These are phyloP conservation scores for Arachis monticola DNA, from an alignment of 331 rosid genomes.

Conservation along the genomic window DNA sequence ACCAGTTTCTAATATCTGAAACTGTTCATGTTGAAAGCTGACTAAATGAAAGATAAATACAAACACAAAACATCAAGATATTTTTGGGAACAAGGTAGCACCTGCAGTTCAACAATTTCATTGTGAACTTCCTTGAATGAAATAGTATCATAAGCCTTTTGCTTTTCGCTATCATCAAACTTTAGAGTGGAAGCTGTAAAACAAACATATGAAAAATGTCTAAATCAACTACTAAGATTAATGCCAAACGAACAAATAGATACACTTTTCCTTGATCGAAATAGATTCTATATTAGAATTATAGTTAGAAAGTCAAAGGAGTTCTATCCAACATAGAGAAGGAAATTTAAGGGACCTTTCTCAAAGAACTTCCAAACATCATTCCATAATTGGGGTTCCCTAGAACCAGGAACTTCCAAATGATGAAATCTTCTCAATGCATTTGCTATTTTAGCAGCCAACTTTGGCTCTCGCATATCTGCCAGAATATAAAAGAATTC, in stretches of 20 bases:
- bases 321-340: neutral
- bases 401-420: constrained; percentile 81
- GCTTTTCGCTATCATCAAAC: constrained; percentile 73
- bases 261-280: too few relatives aligned
- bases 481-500: constrained; percentile 21
- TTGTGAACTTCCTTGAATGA: constrained; percentile 66
- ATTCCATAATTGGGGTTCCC: constrained; percentile 88
- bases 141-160: constrained; percentile 57
- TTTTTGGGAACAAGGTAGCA: constrained; percentile 30
- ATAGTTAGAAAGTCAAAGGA: too few relatives aligned
- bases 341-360: constrained; percentile 56
- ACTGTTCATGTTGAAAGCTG: too few relatives aligned
- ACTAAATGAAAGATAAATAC: too few relatives aligned
- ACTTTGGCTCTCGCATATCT: constrained; percentile 82
- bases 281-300: too few relatives aligned
- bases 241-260: too few relatives aligned
- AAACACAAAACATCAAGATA: neutral
- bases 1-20: too few relatives aligned
- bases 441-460: constrained; percentile 80
- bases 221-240: neutral
- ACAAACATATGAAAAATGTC: constrained; percentile 22
- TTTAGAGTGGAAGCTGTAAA: constrained; percentile 70
- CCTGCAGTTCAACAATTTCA: constrained; percentile 76
- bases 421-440: constrained; percentile 70
- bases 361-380: constrained; percentile 76